phyloP scores from a whole-genome alignment of 208 protist genomes.

The Porcisia deanei region DNA sequence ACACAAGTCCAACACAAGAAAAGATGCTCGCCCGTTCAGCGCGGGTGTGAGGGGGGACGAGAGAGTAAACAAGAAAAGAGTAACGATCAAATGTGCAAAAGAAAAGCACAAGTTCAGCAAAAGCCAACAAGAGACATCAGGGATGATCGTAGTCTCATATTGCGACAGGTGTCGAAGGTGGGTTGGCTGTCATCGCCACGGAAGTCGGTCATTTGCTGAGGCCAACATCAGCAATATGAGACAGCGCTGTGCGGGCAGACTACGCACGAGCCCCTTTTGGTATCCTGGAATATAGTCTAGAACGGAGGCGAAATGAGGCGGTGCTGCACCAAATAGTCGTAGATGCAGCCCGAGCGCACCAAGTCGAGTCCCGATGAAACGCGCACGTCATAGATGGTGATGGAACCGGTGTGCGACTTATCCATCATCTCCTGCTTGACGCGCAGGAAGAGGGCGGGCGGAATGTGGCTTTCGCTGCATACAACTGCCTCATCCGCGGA shows the following conservation, averaged over 20 bases:
- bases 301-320: conserved; percentile 53
- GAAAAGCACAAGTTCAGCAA: neutral
- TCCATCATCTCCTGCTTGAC: conserved; percentile 85
- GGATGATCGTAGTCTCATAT: neutral
- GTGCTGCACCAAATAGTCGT: conserved; percentile 75
- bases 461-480: conserved; percentile 89
- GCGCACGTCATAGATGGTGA: conserved; percentile 88
- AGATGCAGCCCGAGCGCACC: conserved; percentile 69
- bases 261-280: too few species aligned
- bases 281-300: conserved; percentile 7
- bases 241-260: neutral
- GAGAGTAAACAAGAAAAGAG: too few species aligned
- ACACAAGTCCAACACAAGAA: too few species aligned
- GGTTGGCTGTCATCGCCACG: neutral
- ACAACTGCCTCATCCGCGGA: conserved; percentile 70
- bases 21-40: too few species aligned
- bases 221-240: neutral
- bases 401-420: conserved; percentile 58
- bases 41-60: too few species aligned
- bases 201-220: neutral
- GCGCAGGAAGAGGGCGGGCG: conserved; percentile 83
- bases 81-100: too few species aligned
- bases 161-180: neutral
- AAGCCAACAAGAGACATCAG: neutral
- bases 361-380: conserved; percentile 80